Percentiles rank a stretch among this genome's conserved stretches.
Evolutionary conservation across 352 stramenopile genomes (phyloP).

Genomic region (Pythium sp.): DNA sequence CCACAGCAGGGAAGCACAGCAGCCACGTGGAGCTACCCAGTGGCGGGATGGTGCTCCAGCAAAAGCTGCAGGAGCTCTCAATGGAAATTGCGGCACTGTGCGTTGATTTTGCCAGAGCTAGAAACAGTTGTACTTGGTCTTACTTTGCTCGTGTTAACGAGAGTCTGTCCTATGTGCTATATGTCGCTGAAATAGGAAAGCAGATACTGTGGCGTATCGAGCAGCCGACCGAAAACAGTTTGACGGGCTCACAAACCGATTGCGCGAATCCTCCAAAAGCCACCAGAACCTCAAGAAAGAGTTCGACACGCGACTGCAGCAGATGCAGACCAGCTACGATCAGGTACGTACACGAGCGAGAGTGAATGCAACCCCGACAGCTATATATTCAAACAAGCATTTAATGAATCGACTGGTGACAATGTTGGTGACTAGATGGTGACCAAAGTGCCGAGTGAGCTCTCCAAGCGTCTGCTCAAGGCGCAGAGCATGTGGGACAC

Average conservation of each 20-base stretch:
- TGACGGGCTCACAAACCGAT: conserved; percentile 50
- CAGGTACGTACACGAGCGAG: conserved; percentile 21
- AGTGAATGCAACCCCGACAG: no score
- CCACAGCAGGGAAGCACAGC: neutral
- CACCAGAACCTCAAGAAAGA: conserved; percentile 41
- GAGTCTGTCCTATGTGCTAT: neutral
- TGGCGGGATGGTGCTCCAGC: conserved; percentile 21
- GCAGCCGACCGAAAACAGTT: conserved; percentile 58
- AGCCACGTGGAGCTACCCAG: conserved; percentile 17
- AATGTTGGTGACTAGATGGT: conserved; percentile 29
- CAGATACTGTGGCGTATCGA: conserved; percentile 35
- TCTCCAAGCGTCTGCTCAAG: conserved; percentile 45
- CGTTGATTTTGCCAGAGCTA: neutral
- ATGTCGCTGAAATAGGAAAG: conserved; percentile 18
- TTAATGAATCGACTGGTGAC: neutral
- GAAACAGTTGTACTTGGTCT: neutral
- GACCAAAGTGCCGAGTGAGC: conserved; percentile 48
- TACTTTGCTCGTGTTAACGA: no score
- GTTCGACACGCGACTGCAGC: conserved; percentile 40
- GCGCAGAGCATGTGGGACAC: conserved; percentile 40
- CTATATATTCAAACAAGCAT: no score
- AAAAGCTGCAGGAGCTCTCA: conserved; percentile 43
- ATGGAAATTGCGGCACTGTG: conserved; percentile 39
- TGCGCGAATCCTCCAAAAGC: conserved; percentile 48
- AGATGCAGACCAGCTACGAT: conserved; percentile 35